A percentile compares a stretch with the other conserved stretches of the same genome.
Conservation (phyloP, 2,329 filamentous ascomycete species). For the Ophiognomonia clavigignenti-juglandacearum region DNA sequence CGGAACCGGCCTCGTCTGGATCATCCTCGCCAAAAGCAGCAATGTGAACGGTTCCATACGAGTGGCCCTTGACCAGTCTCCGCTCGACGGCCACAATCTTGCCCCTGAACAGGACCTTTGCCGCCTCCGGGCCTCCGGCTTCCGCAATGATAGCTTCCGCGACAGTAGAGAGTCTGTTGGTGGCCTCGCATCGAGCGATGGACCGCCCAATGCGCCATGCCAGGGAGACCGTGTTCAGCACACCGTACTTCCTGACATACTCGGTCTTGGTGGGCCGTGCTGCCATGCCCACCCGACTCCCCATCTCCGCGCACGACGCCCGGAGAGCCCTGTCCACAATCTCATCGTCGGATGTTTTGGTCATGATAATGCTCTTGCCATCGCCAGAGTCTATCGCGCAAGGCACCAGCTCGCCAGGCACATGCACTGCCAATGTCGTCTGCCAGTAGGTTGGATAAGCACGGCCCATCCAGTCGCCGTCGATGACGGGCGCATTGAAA, state of each 20-base stretch:
- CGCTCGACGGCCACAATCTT: constrained; percentile 49
- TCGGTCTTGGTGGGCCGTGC: constrained; percentile 26
- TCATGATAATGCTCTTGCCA: constrained; percentile 39
- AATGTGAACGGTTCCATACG: constrained; percentile 34
- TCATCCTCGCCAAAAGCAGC: constrained; percentile 20
- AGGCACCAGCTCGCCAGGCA: constrained; percentile 33
- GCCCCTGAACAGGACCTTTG: constrained; percentile 44
- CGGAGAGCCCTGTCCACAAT: constrained; percentile 37
- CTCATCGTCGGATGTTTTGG: constrained; percentile 32
- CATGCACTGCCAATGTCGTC: constrained; percentile 36
- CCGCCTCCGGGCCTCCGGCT: constrained; percentile 39
- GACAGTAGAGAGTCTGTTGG: constrained; percentile 37
- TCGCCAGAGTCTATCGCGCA: constrained; percentile 40
- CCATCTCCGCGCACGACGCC: constrained; percentile 36
- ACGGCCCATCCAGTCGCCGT: constrained; percentile 26
- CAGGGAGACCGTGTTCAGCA: constrained; percentile 31
- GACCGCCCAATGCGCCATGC: constrained; percentile 45
- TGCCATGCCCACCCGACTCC: constrained; percentile 31
- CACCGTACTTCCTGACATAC: constrained; percentile 27
- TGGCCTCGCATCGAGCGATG: constrained; percentile 35
- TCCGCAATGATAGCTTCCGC: constrained; percentile 44
- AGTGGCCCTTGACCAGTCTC: constrained; percentile 42
- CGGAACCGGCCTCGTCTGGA: constrained; percentile 16
- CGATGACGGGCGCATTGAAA: constrained; percentile 30
- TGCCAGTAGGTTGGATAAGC: constrained; percentile 24